Percentiles rank a stretch among this genome's conserved stretches.
Evolutionary conservation across 306 rosid genomes (phyloP).

Genomic region (Acacia acuminata): DNA sequence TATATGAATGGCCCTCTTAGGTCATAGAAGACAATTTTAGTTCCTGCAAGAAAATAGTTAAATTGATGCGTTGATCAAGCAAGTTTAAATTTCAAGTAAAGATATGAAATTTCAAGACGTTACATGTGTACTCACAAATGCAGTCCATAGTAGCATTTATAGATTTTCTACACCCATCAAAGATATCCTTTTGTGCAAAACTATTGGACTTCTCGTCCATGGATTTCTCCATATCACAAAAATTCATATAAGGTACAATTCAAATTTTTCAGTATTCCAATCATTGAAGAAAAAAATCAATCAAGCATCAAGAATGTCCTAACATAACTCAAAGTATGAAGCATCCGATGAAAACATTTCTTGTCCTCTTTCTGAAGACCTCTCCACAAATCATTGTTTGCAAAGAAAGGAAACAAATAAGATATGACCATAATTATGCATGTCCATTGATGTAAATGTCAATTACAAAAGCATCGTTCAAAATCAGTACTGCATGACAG

Average conservation of each 20-base stretch:
- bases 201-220: slow-evolving; percentile 70
- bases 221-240: slow-evolving; percentile 62
- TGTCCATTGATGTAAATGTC: not conserved
- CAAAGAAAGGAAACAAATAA: slow-evolving; percentile 18
- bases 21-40: slow-evolving; percentile 94
- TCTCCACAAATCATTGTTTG: not conserved
- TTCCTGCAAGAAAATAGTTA: slow-evolving; percentile 65
- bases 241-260: slow-evolving; percentile 1
- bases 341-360: slow-evolving; percentile 4
- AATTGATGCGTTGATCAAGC: slow-evolving; percentile 7
- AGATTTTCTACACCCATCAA: slow-evolving; percentile 89
- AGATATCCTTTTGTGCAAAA: slow-evolving; percentile 59
- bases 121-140: slow-evolving; percentile 90
- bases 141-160: slow-evolving; percentile 86
- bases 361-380: not conserved
- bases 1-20: slow-evolving; percentile 85
- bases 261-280: slow-evolving; percentile 11
- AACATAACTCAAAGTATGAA: not conserved
- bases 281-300: not conserved
- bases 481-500: not conserved
- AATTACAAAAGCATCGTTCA: not conserved
- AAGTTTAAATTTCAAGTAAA: slow-evolving; percentile 32
- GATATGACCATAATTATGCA: slow-evolving; percentile 11
- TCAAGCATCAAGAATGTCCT: not conserved
- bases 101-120: slow-evolving; percentile 26